Evolutionary conservation across 2,329 filamentous ascomycete genomes (phyloP).

Genomic region (Arthrobotrys pseudoclavata): DNA sequence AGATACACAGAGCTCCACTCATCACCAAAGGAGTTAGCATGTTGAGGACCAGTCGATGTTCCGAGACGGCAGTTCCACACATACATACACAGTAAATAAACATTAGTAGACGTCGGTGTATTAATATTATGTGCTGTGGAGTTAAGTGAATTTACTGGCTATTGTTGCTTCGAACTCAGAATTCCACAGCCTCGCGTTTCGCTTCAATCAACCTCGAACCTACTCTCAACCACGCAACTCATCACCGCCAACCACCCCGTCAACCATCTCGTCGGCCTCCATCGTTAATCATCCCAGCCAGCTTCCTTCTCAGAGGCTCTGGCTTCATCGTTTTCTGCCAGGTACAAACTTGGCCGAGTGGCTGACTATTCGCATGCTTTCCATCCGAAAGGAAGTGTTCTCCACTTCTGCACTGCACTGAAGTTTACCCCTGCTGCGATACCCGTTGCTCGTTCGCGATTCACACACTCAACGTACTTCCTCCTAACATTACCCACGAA

Average conservation of each 20-base stretch:
- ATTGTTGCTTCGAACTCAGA: too few species aligned
- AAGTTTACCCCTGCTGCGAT: not conserved
- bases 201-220: slow-evolving; percentile 34
- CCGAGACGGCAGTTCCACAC: slow-evolving; percentile 1
- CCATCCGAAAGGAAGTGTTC: too few species aligned
- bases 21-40: not conserved
- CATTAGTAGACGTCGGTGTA: too few species aligned
- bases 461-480: not conserved
- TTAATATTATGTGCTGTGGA: too few species aligned
- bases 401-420: not conserved
- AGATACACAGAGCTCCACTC: too few species aligned
- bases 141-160: too few species aligned
- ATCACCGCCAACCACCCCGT: slow-evolving; percentile 3
- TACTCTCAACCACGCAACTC: slow-evolving; percentile 25
- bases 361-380: too few species aligned
- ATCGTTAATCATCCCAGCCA: slow-evolving; percentile 5
- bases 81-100: not conserved
- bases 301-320: not conserved
- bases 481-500: too few species aligned
- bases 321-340: not conserved
- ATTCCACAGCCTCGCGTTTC: not conserved
- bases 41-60: slow-evolving; percentile 14
- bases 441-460: not conserved
- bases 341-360: too few species aligned
- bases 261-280: not conserved